A percentile compares a stretch with the other conserved stretches of the same genome.
phyloP scores from a whole-genome alignment of 2,329 filamentous ascomycete genomes.

The Metarhizium robertsii region DNA sequence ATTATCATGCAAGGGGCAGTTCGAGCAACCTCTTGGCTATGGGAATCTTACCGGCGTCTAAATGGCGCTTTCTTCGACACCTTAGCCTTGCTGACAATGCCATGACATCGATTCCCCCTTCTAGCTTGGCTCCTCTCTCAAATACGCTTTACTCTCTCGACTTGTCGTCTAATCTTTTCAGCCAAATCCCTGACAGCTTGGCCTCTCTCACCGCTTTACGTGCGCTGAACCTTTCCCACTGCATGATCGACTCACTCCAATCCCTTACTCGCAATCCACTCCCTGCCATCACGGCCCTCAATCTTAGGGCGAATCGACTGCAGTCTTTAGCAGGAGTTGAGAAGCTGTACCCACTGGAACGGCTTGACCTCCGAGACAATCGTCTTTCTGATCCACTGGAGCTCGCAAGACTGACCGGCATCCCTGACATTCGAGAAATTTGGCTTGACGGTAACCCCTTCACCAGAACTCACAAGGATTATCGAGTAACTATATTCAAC shows the following conservation, averaged over 20 bases:
- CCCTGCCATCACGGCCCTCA: constrained; percentile 87
- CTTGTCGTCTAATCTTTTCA: constrained; percentile 84
- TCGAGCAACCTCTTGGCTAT: constrained; percentile 66
- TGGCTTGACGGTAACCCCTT: constrained; percentile 93
- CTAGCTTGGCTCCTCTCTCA: constrained; percentile 71
- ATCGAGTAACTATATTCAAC: constrained; percentile 89
- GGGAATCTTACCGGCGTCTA: constrained; percentile 68
- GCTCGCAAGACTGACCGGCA: constrained; percentile 76
- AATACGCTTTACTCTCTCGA: constrained; percentile 88
- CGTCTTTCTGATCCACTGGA: constrained; percentile 84
- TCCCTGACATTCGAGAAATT: constrained; percentile 85
- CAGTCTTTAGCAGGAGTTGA: constrained; percentile 84
- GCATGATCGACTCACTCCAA: constrained; percentile 93
- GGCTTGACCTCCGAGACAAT: constrained; percentile 87
- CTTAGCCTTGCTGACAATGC: constrained; percentile 88
- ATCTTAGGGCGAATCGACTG: constrained; percentile 81
- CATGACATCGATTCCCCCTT: constrained; percentile 66
- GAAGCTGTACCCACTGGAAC: constrained; percentile 76
- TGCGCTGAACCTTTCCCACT: constrained; percentile 87
- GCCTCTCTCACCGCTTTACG: constrained; percentile 79
- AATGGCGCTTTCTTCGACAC: constrained; percentile 93
- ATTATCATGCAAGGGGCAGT: constrained; percentile 57
- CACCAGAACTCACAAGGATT: constrained; percentile 73
- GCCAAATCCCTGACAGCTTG: constrained; percentile 87
- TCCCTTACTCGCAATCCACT: constrained; percentile 79